Evolutionary conservation across 1,284 basidiomycete genomes (phyloP).

Genomic region (Cutaneotrichosporon sp.): DNA sequence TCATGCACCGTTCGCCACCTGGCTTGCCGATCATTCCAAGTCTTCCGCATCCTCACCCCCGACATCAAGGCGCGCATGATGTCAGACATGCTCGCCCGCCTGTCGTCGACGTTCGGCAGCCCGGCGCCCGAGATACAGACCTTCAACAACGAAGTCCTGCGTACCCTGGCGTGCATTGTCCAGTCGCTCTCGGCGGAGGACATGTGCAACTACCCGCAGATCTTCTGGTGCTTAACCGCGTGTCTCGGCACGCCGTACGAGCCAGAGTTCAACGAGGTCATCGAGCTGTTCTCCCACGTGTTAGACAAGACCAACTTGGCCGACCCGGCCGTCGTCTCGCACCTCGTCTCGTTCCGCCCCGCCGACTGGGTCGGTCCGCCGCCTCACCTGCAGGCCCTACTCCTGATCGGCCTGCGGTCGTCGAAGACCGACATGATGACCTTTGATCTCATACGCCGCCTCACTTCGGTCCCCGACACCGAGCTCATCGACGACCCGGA

Average conservation of each 20-base stretch:
- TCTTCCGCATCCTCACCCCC: constrained; percentile 83
- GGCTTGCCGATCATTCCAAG: constrained; percentile 85
- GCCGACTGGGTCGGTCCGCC: constrained; percentile 68
- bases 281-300: constrained; percentile 69
- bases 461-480: constrained; percentile 66
- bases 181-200: constrained; percentile 63
- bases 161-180: constrained; percentile 72
- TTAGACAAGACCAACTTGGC: constrained; percentile 74
- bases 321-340: constrained; percentile 65
- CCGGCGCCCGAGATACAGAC: constrained; percentile 69
- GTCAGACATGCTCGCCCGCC: constrained; percentile 74
- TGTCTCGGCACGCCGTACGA: constrained; percentile 82
- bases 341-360: constrained; percentile 69
- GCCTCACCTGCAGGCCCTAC: constrained; percentile 68
- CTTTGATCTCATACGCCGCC: constrained; percentile 67
- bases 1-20: constrained; percentile 81
- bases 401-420: constrained; percentile 80
- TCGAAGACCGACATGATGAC: constrained; percentile 68
- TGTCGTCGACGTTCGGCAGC: constrained; percentile 81
- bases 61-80: constrained; percentile 71
- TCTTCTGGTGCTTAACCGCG: constrained; percentile 85
- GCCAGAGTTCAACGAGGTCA: constrained; percentile 71
- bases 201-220: constrained; percentile 67
- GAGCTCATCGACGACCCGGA: constrained; percentile 71
- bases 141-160: constrained; percentile 81